phyloP scores from a whole-genome alignment of 768 basidiomycete genomes.

The Cytidiella melzeri region DNA sequence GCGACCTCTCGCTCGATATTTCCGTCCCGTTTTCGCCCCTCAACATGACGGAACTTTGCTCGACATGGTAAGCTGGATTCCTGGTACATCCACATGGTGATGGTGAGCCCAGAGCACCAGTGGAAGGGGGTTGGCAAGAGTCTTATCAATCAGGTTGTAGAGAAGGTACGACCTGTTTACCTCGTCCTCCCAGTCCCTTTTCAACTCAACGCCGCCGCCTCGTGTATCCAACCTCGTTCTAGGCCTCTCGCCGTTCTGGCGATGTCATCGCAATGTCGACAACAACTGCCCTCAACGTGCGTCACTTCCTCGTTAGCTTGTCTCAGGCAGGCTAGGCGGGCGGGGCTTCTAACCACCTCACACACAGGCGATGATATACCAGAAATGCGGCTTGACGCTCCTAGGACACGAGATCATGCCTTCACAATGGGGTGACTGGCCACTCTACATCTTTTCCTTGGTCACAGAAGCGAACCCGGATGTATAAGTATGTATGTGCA shows the following conservation, averaged over 20 bases:
- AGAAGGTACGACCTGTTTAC: constrained; percentile 7
- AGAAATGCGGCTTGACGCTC: constrained; percentile 9
- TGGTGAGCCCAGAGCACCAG: constrained; percentile 6
- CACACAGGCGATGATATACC: constrained; percentile 13
- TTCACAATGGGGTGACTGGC: constrained; percentile 16
- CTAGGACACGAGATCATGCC: constrained; percentile 7
- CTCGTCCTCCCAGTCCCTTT: no score
- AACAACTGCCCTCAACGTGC: constrained; percentile 11
- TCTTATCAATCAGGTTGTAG: constrained; percentile 4
- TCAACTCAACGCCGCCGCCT: no score
- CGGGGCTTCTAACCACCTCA: no score
- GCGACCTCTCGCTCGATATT: no score
- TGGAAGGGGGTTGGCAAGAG: constrained; percentile 6
- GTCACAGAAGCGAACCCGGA: no score
- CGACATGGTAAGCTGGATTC: constrained; percentile 10
- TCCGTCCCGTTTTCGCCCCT: no score
- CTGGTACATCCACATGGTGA: constrained; percentile 15
- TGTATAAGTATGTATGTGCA: no score
- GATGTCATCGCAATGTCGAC: constrained; percentile 12
- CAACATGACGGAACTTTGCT: no score
- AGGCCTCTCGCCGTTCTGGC: neutral
- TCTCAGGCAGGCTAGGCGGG: no score
- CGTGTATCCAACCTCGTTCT: no score
- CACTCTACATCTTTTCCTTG: constrained; percentile 13
- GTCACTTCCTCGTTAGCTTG: no score